Percentiles rank a stretch among this genome's conserved stretches.
Evolutionary conservation across 2,329 filamentous ascomycete species (phyloP).

Genomic region (Elsinoe perseae): DNA sequence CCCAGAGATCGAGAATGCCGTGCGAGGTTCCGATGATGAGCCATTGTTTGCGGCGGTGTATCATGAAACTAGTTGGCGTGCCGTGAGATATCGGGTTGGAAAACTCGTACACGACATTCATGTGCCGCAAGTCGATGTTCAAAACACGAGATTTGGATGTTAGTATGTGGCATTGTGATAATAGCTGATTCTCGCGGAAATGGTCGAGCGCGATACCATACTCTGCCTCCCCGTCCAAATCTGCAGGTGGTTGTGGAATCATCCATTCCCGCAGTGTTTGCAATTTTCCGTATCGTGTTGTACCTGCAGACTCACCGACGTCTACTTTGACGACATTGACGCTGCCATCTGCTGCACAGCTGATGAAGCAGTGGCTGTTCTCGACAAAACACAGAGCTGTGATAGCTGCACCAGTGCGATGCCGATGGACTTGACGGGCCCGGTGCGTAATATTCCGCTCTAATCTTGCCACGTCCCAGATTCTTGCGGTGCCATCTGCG

Average conservation of each 20-base stretch:
- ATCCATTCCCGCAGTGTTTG: slow-evolving; percentile 71
- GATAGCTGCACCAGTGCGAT: slow-evolving; percentile 63
- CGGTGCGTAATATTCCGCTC: slow-evolving; percentile 87
- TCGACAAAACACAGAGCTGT: slow-evolving; percentile 85
- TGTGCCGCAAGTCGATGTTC: slow-evolving; percentile 78
- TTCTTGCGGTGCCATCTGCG: slow-evolving; percentile 80
- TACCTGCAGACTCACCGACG: slow-evolving; percentile 47
- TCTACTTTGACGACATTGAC: slow-evolving; percentile 85
- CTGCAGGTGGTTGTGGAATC: slow-evolving; percentile 29
- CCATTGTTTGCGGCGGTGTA: slow-evolving; percentile 83
- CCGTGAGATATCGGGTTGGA: slow-evolving; percentile 89
- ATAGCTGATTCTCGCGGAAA: slow-evolving; percentile 71
- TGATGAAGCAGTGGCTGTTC: slow-evolving; percentile 87
- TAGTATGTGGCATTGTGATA: slow-evolving; percentile 75
- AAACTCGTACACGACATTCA: slow-evolving; percentile 71
- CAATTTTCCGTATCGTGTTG: slow-evolving; percentile 65
- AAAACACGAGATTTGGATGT: slow-evolving; percentile 80
- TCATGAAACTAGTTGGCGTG: slow-evolving; percentile 80
- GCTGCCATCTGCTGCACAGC: slow-evolving; percentile 80
- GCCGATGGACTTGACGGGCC: slow-evolving; percentile 76
- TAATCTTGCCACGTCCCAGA: slow-evolving; percentile 86
- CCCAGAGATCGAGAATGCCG: slow-evolving; percentile 89
- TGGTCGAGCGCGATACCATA: slow-evolving; percentile 87
- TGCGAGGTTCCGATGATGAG: slow-evolving; percentile 85
- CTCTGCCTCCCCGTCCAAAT: slow-evolving; percentile 40